Base-by-base conservation (phyloP, 768 basidiomycete species). In the Pholiota molesta region DNA sequence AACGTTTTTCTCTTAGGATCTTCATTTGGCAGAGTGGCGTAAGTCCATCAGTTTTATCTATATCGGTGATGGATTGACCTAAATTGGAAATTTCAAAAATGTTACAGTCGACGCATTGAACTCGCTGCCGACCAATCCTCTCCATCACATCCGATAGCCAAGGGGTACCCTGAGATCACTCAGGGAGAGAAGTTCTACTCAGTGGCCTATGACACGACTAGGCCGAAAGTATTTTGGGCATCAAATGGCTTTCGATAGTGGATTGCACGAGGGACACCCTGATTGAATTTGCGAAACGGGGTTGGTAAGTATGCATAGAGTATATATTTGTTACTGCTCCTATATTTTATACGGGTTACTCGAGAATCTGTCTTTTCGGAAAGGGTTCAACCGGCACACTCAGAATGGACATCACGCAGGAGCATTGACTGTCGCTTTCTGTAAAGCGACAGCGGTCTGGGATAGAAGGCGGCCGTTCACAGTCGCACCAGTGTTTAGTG, bases 11-110 rank as follows among this genome's bases (percentile, higher is more conserved):
- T 23, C 14, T 9, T n/a, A 68, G 69, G 70, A 9, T 23, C 67
- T 3, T 59, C 58, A 57, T 64, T 21, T 78, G 75, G 75, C 76
- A 78, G 74, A 77, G 14, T 77, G 72, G 71, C 23, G 74, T 75
- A 67, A 49, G 74, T 68, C 2, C 11, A 23, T 26, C 58, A 2
- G 10, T 31, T 8, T 16, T 17, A 2, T 33, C 51, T 31, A 23
- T 40, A 19, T 23, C 19, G 60, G n/a, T 10, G 7, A n/a, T 26
- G 11, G 13, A 14, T 26, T 49, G 13, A 49, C 47, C 35, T 37
- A 14, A 37, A 37, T 37, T 13, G 35, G 35, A 10, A 35, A 35
- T 37, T 35, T 49, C 2, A 28, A 1, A 19, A 23, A 3, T 5
- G 9, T 65, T 59, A 11, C 26, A 69, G 79, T 78, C 26, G 78